Evolutionary conservation across 2,329 filamentous ascomycete genomes (phyloP).

Genomic region (Huntiella abstrusa): DNA sequence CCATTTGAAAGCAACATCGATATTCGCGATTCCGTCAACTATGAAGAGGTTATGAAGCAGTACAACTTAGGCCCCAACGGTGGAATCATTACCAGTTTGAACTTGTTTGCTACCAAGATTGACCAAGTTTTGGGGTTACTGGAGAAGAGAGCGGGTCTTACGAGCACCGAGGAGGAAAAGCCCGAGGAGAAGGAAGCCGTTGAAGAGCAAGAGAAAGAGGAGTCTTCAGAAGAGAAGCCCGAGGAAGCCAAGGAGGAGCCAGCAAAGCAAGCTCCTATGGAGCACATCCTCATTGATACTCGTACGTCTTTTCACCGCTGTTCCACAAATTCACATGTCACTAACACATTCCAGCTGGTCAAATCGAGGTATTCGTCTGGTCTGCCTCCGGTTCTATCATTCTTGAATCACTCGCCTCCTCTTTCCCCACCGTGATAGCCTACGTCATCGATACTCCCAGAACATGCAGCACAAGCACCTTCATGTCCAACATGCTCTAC

Average conservation of each 20-base stretch:
- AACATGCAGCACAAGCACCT: slow-evolving; percentile 81
- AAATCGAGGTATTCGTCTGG: slow-evolving; percentile 99
- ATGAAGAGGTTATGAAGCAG: slow-evolving; percentile 99
- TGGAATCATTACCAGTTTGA: slow-evolving; percentile 85
- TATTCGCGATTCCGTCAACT: slow-evolving; percentile 96
- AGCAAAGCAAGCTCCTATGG: slow-evolving; percentile 41
- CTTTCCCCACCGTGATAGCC: slow-evolving; percentile 90
- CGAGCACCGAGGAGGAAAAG: slow-evolving; percentile 51
- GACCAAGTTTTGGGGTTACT: slow-evolving; percentile 81
- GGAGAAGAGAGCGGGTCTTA: slow-evolving; percentile 54
- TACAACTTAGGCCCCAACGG: slow-evolving; percentile 96
- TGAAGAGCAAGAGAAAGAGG: slow-evolving; percentile 91
- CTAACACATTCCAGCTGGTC: slow-evolving; percentile 38
- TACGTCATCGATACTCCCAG: slow-evolving; percentile 96
- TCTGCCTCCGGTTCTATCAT: slow-evolving; percentile 87
- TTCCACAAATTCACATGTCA: background rate
- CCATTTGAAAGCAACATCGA: slow-evolving; percentile 97
- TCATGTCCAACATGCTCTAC: slow-evolving; percentile 99
- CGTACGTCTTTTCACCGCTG: slow-evolving; percentile 21
- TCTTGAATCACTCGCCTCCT: slow-evolving; percentile 77
- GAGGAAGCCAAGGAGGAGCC: slow-evolving; percentile 56
- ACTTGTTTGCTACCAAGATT: slow-evolving; percentile 94
- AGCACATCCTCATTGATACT: slow-evolving; percentile 83
- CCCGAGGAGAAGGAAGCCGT: slow-evolving; percentile 52
- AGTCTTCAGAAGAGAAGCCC: slow-evolving; percentile 73